Base-by-base conservation (phyloP, 257 asterid genomes). In the Fraxinus quadrangulata region DNA sequence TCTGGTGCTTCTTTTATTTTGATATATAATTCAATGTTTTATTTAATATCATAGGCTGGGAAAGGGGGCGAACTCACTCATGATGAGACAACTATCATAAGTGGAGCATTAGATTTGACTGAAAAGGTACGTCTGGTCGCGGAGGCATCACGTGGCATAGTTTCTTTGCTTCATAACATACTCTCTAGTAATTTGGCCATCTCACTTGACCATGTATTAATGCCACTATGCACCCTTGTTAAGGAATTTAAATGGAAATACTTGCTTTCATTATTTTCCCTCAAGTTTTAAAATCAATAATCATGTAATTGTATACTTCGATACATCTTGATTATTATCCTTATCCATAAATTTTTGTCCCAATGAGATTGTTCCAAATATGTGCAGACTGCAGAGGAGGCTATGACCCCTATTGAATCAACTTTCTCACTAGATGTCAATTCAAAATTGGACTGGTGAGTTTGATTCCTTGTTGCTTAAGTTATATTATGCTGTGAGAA, bases 401-500 rank as follows among this genome's bases (percentile, higher is more conserved):
- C 99, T 33, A 96, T 96, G 98, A 93, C 98, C n/a, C 99, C 99
- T 39, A 92, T 96, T 71, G 99, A 93, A 84, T 96, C 98, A 36
- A 96, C 98, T 17, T 96, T 96, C 84, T 93, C 98, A 42, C 97
- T 96, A n/a, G 99, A 96, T 67, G 97, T 87, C 82, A 87, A 85
- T 80, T 90, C 99, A 47, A 93, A 89, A 81, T 78, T 96, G 89
- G 91, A 93, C 87, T 95, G 99, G 98, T 93, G 90, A 86, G 97
- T 78, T 78, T 80, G 49, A 74, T 80, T 73, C 45, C 21, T 23
- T 51, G 81, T 78, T 74, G 30, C 79, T 7, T 26, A 6, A 59
- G n/a, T 37, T 69, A 21, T 33, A 13, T 75, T 73, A 65, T 56
- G 36, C 73, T 33, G 36, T 31, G 49, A 42, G 33, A 21, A 19